A percentile compares a stretch with the other conserved stretches of the same genome.
These are phyloP conservation scores for Cryptosporidium sp. DNA, from an alignment of 169 alveolate species.

Conservation along the genomic window DNA sequence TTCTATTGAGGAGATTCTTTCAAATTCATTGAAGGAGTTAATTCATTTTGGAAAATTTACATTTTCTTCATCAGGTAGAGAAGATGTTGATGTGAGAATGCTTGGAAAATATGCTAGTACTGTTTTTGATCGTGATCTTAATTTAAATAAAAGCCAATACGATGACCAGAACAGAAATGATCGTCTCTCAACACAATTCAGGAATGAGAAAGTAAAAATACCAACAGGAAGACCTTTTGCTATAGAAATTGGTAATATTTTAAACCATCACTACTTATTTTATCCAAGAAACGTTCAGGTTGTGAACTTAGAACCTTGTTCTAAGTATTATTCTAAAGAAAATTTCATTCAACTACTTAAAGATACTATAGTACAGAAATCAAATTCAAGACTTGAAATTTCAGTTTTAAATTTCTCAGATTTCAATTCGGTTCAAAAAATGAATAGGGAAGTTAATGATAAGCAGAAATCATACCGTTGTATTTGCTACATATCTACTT, in stretches of 20 bases:
- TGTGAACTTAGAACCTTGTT: background rate
- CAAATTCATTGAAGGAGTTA: constrained; percentile 73
- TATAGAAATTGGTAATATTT: constrained; percentile 83
- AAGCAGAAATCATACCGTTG: constrained; percentile 83
- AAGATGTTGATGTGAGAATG: constrained; percentile 92
- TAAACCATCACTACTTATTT: constrained; percentile 68
- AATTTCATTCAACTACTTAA: constrained; percentile 27
- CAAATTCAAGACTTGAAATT: constrained; percentile 74
- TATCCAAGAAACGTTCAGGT: background rate
- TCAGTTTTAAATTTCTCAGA: constrained; percentile 78
- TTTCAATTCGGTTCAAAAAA: constrained; percentile 77
- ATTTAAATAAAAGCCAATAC: background rate
- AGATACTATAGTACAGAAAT: background rate
- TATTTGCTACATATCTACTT: constrained; percentile 80
- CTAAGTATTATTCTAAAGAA: constrained; percentile 21
- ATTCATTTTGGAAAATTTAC: constrained; percentile 35
- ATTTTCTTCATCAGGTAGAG: constrained; percentile 87
- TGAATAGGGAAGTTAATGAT: constrained; percentile 82
- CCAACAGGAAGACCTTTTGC: constrained; percentile 88
- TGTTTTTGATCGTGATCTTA: constrained; percentile 8
- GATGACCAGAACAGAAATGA: background rate
- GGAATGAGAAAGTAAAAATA: too few species aligned
- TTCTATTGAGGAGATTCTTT: constrained; percentile 77
- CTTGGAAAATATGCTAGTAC: constrained; percentile 79
- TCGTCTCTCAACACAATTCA: background rate